A percentile compares a stretch with the other conserved stretches of the same genome.
Conservation (phyloP, 495 filamentous ascomycete species). For the Parathielavia appendiculata region DNA sequence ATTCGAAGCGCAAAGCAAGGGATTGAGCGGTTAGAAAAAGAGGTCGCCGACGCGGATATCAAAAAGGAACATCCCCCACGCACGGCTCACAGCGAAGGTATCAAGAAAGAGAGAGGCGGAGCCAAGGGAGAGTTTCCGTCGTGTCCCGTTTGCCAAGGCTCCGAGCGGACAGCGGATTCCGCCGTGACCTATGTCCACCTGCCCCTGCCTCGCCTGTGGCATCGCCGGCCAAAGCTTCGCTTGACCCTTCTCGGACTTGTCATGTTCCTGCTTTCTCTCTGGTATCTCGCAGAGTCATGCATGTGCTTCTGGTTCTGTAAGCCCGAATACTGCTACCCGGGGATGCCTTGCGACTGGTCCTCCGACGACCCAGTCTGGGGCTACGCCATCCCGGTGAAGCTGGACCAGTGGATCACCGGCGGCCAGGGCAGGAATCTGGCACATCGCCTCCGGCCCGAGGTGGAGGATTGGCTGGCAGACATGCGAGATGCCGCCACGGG, state of each 20-base stretch:
- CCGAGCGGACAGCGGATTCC: neutral
- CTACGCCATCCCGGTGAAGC: conserved; percentile 50
- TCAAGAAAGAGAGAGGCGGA: neutral
- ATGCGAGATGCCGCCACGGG: conserved; percentile 37
- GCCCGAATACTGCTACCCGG: conserved; percentile 45
- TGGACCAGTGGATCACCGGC: conserved; percentile 51
- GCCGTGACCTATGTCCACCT: conserved; percentile 38
- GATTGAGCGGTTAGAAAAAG: conserved; percentile 59
- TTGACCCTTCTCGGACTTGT: conserved; percentile 56
- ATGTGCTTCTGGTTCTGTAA: conserved; percentile 62
- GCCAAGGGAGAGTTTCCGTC: neutral
- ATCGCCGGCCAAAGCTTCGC: conserved; percentile 39
- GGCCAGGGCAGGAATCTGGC: conserved; percentile 35
- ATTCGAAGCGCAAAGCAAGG: conserved; percentile 63
- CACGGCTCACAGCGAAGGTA: conserved; percentile 1
- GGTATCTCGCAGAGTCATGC: conserved; percentile 55
- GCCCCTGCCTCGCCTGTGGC: conserved; percentile 57
- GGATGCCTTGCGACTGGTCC: conserved; percentile 43
- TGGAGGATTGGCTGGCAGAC: conserved; percentile 40
- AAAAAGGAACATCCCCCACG: conserved; percentile 10
- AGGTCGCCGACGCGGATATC: conserved; percentile 45
- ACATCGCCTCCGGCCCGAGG: conserved; percentile 30
- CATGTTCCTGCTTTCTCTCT: conserved; percentile 43
- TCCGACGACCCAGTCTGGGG: conserved; percentile 49
- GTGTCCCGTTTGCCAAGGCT: conserved; percentile 18